phyloP scores from a whole-genome alignment of 768 basidiomycete species.

The Tremella yokohamensis region DNA sequence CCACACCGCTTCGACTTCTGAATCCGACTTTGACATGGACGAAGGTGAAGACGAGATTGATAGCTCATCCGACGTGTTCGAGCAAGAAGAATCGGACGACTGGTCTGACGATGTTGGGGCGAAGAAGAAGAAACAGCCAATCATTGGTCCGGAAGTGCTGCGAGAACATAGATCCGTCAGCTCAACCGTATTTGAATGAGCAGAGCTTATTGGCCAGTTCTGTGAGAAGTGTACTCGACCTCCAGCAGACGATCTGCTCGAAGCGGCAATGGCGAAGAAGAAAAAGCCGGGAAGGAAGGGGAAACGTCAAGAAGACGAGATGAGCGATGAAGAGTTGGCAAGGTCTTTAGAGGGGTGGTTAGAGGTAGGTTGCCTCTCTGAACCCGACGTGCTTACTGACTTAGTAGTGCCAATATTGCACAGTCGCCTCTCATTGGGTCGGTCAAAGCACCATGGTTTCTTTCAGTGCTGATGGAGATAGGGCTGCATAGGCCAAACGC shows the following conservation, averaged over 20 bases:
- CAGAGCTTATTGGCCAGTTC: conserved; percentile 9
- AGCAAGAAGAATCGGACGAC: conserved; percentile 16
- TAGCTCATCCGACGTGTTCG: background rate
- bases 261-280: conserved; percentile 21
- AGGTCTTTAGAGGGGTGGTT: conserved; percentile 34
- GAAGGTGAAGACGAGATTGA: conserved; percentile 29
- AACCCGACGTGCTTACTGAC: background rate
- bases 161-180: conserved; percentile 9
- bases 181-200: conserved; percentile 8
- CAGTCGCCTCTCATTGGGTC: conserved; percentile 37
- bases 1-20: no score
- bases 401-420: conserved; percentile 30
- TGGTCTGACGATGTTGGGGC: conserved; percentile 9
- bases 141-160: background rate
- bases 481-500: conserved; percentile 28
- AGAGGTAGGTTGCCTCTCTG: conserved; percentile 25
- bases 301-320: conserved; percentile 26
- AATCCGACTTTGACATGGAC: no score
- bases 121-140: conserved; percentile 4
- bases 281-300: conserved; percentile 14
- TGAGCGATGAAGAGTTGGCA: conserved; percentile 35
- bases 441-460: background rate
- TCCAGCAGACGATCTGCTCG: conserved; percentile 34
- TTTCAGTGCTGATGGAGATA: background rate
- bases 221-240: conserved; percentile 38